Conservation (phyloP, 176 grass and related monocot species). For the Olyra latifolia region DNA sequence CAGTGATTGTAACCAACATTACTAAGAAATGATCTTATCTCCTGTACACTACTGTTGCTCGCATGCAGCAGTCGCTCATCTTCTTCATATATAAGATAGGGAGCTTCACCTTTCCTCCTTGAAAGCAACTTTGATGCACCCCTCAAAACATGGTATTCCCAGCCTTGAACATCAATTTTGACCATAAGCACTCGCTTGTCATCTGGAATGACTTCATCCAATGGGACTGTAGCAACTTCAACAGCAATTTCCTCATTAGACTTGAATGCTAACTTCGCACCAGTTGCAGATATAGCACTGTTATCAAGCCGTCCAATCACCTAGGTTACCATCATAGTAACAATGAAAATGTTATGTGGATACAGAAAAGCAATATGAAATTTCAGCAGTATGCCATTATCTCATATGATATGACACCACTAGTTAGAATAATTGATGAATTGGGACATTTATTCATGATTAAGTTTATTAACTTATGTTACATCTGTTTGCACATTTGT, state of each 20-base stretch:
- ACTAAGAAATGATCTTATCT: constrained; percentile 80
- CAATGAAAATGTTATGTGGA: constrained; percentile 10
- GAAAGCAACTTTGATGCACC: constrained; percentile 63
- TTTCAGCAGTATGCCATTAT: neutral
- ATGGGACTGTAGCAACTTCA: constrained; percentile 68
- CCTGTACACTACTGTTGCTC: constrained; percentile 73
- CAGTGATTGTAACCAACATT: constrained; percentile 78
- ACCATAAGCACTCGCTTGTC: constrained; percentile 60
- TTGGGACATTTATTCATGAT: neutral
- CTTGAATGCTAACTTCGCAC: constrained; percentile 87
- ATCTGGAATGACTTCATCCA: constrained; percentile 84
- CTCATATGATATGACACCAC: constrained; percentile 21
- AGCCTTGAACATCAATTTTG: constrained; percentile 96
- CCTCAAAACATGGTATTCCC: constrained; percentile 87
- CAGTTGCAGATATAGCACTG: constrained; percentile 95
- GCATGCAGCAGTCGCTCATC: constrained; percentile 75
- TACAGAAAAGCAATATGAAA: constrained; percentile 16
- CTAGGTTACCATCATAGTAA: constrained; percentile 42
- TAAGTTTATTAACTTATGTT: neutral
- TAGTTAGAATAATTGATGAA: constrained; percentile 9
- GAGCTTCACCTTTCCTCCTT: constrained; percentile 79
- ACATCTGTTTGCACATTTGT: constrained; percentile 20
- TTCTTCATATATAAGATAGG: constrained; percentile 94
- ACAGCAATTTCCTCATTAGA: constrained; percentile 74
- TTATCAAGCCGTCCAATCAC: constrained; percentile 90